These are phyloP conservation scores for Rhizopogon vesiculosus DNA, from an alignment of 768 basidiomycete species.

Conservation along the genomic window DNA sequence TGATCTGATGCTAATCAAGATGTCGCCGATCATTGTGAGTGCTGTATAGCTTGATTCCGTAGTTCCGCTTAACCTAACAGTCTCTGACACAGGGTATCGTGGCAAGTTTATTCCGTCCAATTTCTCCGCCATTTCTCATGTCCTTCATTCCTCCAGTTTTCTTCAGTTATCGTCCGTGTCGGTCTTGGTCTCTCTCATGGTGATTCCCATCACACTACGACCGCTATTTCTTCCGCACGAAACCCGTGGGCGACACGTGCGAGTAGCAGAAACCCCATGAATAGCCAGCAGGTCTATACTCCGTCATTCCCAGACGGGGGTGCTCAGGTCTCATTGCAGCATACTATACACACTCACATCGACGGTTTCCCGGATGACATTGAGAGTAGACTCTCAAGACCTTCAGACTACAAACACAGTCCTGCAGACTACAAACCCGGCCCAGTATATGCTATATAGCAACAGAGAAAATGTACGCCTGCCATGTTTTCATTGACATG, in stretches of 20 bases:
- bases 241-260: background rate
- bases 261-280: background rate
- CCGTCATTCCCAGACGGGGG: slow-evolving; percentile 3
- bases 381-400: background rate
- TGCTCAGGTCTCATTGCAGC: slow-evolving; percentile 3
- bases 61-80: background rate
- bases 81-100: slow-evolving; percentile 9
- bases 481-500: too few relatives aligned
- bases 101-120: slow-evolving; percentile 7
- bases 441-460: slow-evolving; percentile 1
- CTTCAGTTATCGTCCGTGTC: slow-evolving; percentile 23
- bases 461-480: background rate
- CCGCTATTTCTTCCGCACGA: background rate
- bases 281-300: background rate
- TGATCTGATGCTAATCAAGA: background rate
- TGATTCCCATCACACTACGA: background rate
- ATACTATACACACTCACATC: slow-evolving; percentile 5
- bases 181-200: slow-evolving; percentile 17
- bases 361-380: background rate
- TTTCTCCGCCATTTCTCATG: background rate
- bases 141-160: slow-evolving; percentile 10
- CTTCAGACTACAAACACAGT: background rate
- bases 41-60: background rate
- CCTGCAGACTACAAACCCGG: background rate
- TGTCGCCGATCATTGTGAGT: slow-evolving; percentile 15